These are phyloP conservation scores for Ascochyta rabiei DNA, from an alignment of 2,329 filamentous ascomycete species.

Conservation along the genomic window DNA sequence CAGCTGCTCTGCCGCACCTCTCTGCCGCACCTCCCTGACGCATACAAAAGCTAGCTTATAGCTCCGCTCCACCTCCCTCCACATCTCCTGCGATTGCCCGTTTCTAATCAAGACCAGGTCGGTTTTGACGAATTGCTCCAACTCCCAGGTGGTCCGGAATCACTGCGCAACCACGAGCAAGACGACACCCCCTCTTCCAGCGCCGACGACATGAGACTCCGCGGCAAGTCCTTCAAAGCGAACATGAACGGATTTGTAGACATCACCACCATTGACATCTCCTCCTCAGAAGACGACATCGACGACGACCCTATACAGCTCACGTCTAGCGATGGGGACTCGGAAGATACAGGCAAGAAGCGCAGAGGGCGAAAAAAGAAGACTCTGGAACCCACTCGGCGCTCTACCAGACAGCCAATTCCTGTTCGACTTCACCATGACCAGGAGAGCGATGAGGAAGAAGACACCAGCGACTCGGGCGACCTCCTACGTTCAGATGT, in stretches of 20 bases:
- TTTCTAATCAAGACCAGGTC: constrained; percentile 45
- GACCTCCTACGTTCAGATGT: constrained; percentile 52
- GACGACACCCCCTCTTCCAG: constrained; percentile 24
- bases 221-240: constrained; percentile 21
- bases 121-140: constrained; percentile 52
- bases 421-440: constrained; percentile 21
- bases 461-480: constrained; percentile 41
- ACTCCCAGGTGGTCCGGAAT: constrained; percentile 55
- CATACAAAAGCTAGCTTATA: not conserved
- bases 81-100: not conserved
- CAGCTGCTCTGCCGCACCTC: not conserved
- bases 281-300: constrained; percentile 31
- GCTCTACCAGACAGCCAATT: constrained; percentile 32
- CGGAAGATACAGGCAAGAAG: constrained; percentile 13
- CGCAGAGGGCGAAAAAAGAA: constrained; percentile 27
- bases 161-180: constrained; percentile 51
- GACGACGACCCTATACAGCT: constrained; percentile 27
- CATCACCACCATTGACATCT: constrained; percentile 36
- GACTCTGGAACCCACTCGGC: constrained; percentile 33
- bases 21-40: not conserved
- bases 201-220: constrained; percentile 34
- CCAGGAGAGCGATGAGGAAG: constrained; percentile 31
- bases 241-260: constrained; percentile 35
- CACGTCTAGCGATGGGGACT: constrained; percentile 34
- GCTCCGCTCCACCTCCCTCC: not conserved